Conservation (phyloP, 371 early-diverging fungal species). For the Mucor piriformis region DNA sequence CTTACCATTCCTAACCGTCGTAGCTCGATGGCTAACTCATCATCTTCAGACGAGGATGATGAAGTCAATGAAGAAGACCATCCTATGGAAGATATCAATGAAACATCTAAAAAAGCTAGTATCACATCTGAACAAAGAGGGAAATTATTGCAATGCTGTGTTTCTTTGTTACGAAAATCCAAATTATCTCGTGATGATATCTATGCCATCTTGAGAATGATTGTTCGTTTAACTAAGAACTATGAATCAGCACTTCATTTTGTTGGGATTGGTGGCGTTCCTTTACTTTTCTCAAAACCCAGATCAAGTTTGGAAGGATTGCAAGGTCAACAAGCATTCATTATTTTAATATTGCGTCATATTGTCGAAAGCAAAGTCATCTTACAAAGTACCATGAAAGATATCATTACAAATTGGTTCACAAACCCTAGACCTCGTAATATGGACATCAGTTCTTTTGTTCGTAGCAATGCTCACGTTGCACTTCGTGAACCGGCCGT, state of each 20-base stretch:
- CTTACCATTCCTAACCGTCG: constrained; percentile 2
- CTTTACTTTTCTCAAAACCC: constrained; percentile 57
- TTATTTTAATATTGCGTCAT: constrained; percentile 86
- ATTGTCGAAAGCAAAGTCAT: constrained; percentile 76
- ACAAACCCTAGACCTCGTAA: constrained; percentile 70
- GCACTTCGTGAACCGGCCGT: constrained; percentile 74
- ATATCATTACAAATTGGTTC: constrained; percentile 76
- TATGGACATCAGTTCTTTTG: constrained; percentile 72
- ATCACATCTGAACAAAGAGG: constrained; percentile 39
- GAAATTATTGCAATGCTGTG: constrained; percentile 43
- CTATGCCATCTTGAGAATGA: constrained; percentile 75
- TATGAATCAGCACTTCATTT: constrained; percentile 68
- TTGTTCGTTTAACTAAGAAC: constrained; percentile 80
- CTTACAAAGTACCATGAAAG: constrained; percentile 73
- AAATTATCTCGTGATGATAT: constrained; percentile 55
- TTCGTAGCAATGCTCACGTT: constrained; percentile 73
- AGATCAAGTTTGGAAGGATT: constrained; percentile 58
- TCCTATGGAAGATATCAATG: constrained; percentile 25
- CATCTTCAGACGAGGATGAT: constrained; percentile 13
- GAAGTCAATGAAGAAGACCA: constrained; percentile 18
- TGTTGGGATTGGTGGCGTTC: constrained; percentile 68
- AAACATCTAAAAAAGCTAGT: background rate
- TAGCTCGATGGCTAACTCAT: constrained; percentile 3
- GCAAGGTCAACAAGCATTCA: constrained; percentile 73
- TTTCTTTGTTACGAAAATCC: constrained; percentile 49